Evolutionary conservation across 192 early-diverging fungal species (phyloP), one percentile per base, ranked within the genome.

Genomic region (Coemansia sp.): DNA sequence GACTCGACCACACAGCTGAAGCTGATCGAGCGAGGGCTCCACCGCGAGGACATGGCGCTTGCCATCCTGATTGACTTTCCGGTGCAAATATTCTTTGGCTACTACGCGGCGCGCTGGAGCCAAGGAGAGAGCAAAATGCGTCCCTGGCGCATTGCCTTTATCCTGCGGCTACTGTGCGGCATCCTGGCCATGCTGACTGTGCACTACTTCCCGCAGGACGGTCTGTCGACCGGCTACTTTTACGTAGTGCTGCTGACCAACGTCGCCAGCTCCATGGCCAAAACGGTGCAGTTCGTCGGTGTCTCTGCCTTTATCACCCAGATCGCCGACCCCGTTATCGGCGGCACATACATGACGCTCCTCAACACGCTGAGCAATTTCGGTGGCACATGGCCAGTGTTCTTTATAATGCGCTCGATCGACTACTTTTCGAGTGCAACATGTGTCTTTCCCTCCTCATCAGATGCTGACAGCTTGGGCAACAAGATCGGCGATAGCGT

Each of bases 21-120:
- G 81, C 81, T 99, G 26, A 82, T 99, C 13, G 97, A 99, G 67
- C 91, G 92, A 55, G 95, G 97, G 1, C 86, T 99, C 71, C 87
- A 89, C 57, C 95, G 94, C 70, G 97, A 99, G 77, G 95, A 97
- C 64, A 81, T 99, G 78, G 95, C 95, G 2, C 72, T 96, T 42
- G 86, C 94, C 0, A 94, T 95, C 7, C 77, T 99, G 67, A 88
- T 97, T 20, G 97, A 99, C 72, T 99, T 99, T 57, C 97, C 97
- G 1, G 86, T 96, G 56, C 95, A 99, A 76, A 89, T 99, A 43
- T 79, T 97, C 62, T 95, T 99, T 85, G 97, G 97, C 15, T 97
- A 97, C 75, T 96, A 95, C 77, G 95, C 96, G 0, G 97, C 94
- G 16, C 91, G 91, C 58, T 99, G 95, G 97, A 95, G 93, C 55